phyloP scores from a whole-genome alignment of 108 stramenopile genomes.

The Epithemia pelagica region DNA sequence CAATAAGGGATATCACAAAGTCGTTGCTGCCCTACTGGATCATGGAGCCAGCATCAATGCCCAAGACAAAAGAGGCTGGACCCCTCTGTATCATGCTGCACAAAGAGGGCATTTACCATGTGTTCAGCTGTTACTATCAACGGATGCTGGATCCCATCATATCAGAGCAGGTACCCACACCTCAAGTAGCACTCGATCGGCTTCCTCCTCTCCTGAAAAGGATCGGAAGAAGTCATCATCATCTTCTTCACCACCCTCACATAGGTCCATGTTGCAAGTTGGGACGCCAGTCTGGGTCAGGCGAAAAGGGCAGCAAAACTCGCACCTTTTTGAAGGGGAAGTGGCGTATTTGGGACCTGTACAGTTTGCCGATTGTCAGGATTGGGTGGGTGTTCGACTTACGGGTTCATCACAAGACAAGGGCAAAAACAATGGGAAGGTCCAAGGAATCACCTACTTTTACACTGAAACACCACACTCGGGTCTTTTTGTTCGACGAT shows the following conservation, averaged over 20 bases:
- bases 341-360: conserved; percentile 68
- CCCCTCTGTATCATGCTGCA: not conserved
- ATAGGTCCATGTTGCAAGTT: not conserved
- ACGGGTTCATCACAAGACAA: conserved; percentile 57
- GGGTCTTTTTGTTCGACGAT: conserved; percentile 42
- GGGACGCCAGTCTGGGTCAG: not conserved
- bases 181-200: not conserved
- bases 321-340: conserved; percentile 46
- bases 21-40: not conserved
- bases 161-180: not conserved
- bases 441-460: conserved; percentile 63
- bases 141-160: not conserved
- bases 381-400: conserved; percentile 82
- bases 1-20: not conserved
- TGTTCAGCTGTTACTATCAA: not conserved
- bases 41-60: not conserved
- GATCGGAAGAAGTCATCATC: not conserved
- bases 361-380: conserved; percentile 53
- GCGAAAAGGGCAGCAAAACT: not conserved
- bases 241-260: not conserved
- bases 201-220: not conserved
- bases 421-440: conserved; percentile 81
- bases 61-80: not conserved
- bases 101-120: not conserved
- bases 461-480: conserved; percentile 31